These are phyloP conservation scores for Fusarium papillatum DNA, from an alignment of 2,329 filamentous ascomycete species.

Conservation along the genomic window DNA sequence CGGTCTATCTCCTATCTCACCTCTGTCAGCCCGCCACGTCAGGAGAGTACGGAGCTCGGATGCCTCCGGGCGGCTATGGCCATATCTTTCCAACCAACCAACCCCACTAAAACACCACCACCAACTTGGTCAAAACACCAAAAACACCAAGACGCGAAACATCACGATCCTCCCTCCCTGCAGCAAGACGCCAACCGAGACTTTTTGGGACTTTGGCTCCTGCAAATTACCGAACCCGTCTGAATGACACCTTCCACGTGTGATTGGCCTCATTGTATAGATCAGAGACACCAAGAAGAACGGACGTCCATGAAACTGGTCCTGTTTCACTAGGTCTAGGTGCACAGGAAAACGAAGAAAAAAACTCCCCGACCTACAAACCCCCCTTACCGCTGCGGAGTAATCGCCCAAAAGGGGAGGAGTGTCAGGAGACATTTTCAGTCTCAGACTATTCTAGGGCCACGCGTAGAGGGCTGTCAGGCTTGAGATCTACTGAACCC, in stretches of 20 bases:
- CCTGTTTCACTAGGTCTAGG: conserved; percentile 39
- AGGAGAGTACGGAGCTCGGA: conserved; percentile 32
- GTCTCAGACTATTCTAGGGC: conserved; percentile 21
- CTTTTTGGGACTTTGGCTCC: conserved; percentile 12
- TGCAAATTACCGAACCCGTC: conserved; percentile 19
- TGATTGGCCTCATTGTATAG: conserved; percentile 27
- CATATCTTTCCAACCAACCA: conserved; percentile 11
- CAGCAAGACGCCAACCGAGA: conserved; percentile 10
- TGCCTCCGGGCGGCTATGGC: conserved; percentile 38
- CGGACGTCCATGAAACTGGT: conserved; percentile 36
- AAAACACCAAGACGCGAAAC: conserved; percentile 41
- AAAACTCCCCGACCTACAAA: conserved; percentile 17
- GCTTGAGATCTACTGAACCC: conserved; percentile 35
- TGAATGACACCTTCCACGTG: conserved; percentile 8
- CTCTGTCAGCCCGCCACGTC: conserved; percentile 33
- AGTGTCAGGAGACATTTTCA: conserved; percentile 32
- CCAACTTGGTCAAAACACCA: conserved; percentile 27
- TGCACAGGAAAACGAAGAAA: conserved; percentile 17
- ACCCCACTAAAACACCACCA: conserved; percentile 21
- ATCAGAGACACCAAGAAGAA: conserved; percentile 14
- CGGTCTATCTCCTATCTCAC: conserved; percentile 10
- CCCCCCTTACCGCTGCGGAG: conserved; percentile 23
- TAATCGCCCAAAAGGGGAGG: conserved; percentile 23
- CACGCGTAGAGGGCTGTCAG: conserved; percentile 17
- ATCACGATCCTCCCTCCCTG: conserved; percentile 29